These are phyloP conservation scores for Peronosclerospora sorghi DNA, from an alignment of 352 stramenopile species.

Conservation along the genomic window DNA sequence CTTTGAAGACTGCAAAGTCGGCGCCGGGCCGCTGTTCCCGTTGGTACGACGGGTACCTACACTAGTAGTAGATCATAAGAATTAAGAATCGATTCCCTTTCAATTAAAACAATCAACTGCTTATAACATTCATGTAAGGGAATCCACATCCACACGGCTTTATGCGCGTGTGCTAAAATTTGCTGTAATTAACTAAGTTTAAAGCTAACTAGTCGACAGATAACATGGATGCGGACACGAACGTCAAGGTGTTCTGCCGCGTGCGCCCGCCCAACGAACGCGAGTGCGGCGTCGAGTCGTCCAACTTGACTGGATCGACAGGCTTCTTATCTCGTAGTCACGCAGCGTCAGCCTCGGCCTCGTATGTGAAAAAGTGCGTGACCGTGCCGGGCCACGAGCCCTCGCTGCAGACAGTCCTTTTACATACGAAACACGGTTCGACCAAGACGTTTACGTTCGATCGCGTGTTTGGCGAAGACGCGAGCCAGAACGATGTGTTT, in stretches of 20 bases:
- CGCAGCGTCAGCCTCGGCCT: conserved; percentile 5
- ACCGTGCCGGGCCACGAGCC: conserved; percentile 31
- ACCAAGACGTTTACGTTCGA: conserved; percentile 86
- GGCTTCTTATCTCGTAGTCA: conserved; percentile 12
- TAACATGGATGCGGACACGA: conserved; percentile 30
- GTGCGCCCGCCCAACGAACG: conserved; percentile 73
- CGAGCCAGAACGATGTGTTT: conserved; percentile 89
- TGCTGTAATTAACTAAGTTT: no score
- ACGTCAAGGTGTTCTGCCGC: conserved; percentile 83
- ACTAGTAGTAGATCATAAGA: no score
- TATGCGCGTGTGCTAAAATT: no score
- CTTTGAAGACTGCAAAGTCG: no score
- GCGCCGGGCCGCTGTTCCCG: no score
- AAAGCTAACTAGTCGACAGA: no score
- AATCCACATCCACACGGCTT: no score
- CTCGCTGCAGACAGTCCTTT: conserved; percentile 43
- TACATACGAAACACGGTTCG: conserved; percentile 37
- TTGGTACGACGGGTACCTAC: no score
- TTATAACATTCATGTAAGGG: no score
- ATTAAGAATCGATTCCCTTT: no score
- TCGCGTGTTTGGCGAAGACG: conserved; percentile 80
- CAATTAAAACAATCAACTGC: no score
- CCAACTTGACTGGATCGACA: conserved; percentile 4
- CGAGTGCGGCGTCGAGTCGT: conserved; percentile 28
- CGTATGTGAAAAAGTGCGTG: conserved; percentile 53